Base-by-base conservation (phyloP, 2,329 filamentous ascomycete genomes). In the Parasarocladium wereldwijsianum region DNA sequence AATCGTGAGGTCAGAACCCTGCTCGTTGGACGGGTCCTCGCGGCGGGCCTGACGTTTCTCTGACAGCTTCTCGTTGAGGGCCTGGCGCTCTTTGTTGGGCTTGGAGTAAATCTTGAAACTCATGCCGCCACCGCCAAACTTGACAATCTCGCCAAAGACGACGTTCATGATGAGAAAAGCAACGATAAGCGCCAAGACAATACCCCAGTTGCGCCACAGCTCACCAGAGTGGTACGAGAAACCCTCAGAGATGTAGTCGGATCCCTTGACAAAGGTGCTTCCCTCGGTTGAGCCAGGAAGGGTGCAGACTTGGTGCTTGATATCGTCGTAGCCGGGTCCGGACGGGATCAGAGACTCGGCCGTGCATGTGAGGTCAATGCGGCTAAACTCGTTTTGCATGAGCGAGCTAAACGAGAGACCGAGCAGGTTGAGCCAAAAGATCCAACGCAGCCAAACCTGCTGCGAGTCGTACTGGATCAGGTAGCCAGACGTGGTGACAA, bases 311-410 rank as follows among this genome's bases (percentile, higher is more conserved):
- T 90, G 83, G 43, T 86, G 60, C 23, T 69, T 60, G 43, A 85
- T 73, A 36, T 86, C 64, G 34, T 55, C 60, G 42, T 93, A 92
- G 1, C 64, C 69, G 1, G 69, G 60, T 0, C 83, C 84, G 4
- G 60, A 67, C 0, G 84, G 84, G 13, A 93, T 62, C 4, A 93
- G 56, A 0, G 72, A 81, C 25, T 67, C 62, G 2, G 60, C 59
- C 0, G 68, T 70, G 44, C 85, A 93, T 0, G 66, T 72, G 47
- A 93, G 58, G 17, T 75, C 63, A 24, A 81, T 60, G 8, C 68
- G 56, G 20, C 65, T 63, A 43, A 93, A 93, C 45, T 93, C 85
- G 43, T 93, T 93, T 43, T 81, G 71, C 81, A 93, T 90, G 52
- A 93, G 52, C 2, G 73, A 61, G 8, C 76, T 68, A 46, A 93